These are phyloP conservation scores for Diplodia intermedia DNA, from an alignment of 2,329 filamentous ascomycete species.

Conservation along the genomic window DNA sequence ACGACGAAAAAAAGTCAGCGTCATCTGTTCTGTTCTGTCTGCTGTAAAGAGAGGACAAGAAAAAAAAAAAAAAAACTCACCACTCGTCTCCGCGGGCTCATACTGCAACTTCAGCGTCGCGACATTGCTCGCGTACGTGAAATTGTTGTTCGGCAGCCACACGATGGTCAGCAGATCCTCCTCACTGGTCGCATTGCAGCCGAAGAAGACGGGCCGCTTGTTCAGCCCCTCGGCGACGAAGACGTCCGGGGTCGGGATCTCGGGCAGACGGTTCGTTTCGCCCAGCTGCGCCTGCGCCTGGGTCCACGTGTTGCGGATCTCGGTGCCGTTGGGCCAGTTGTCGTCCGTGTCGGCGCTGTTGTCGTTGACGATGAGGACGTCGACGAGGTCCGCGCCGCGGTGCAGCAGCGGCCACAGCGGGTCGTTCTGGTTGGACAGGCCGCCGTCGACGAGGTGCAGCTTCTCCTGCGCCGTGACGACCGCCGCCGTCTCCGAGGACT, in stretches of 20 bases:
- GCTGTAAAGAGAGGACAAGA: background rate
- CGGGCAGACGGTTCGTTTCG: conserved; percentile 62
- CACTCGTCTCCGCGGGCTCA: background rate
- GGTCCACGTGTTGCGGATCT: conserved; percentile 64
- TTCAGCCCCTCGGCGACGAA: conserved; percentile 67
- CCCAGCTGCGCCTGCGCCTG: conserved; percentile 57
- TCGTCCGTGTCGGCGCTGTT: conserved; percentile 66
- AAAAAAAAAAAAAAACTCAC: conserved; percentile 4
- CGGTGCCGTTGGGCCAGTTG: conserved; percentile 67
- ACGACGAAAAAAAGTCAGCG: too few relatives aligned
- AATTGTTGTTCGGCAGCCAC: conserved; percentile 30
- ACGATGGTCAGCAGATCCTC: conserved; percentile 17
- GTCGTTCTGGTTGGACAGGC: conserved; percentile 58
- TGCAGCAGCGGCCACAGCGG: conserved; percentile 62
- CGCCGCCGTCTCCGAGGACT: conserved; percentile 49
- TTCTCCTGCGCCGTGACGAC: conserved; percentile 45
- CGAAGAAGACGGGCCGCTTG: conserved; percentile 67
- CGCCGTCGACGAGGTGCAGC: conserved; percentile 60
- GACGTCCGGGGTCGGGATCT: conserved; percentile 61
- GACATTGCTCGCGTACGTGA: conserved; percentile 20
- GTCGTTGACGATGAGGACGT: conserved; percentile 71
- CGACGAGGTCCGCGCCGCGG: conserved; percentile 57
- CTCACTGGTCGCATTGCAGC: conserved; percentile 49
- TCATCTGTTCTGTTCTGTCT: too few relatives aligned
- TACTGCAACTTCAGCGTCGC: conserved; percentile 27